Conservation (phyloP, 228 moss, liverwort and hornwort genomes). For the Sphagnum magellanicum region DNA sequence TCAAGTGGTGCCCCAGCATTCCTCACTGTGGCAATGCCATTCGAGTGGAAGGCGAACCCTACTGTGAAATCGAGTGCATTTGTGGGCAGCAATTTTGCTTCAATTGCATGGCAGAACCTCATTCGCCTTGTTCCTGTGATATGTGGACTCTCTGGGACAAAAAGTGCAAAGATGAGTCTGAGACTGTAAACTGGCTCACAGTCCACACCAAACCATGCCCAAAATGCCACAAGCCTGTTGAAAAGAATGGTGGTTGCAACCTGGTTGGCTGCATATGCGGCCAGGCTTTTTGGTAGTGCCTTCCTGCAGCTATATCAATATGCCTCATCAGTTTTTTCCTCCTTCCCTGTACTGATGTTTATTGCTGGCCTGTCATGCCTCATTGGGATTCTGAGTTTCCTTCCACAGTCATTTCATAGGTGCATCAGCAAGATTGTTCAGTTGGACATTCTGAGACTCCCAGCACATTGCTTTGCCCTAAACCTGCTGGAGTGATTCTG, state of each 20-base stretch:
- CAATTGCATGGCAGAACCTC: constrained; percentile 97
- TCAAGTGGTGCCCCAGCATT: constrained; percentile 98
- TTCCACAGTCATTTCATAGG: no score
- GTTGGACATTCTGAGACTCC: no score
- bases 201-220: constrained; percentile 98
- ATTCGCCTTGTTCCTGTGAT: constrained; percentile 94
- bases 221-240: constrained; percentile 95
- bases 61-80: constrained; percentile 93
- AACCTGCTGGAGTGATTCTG: no score
- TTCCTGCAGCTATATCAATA: neutral
- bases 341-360: no score
- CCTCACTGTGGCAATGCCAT: constrained; percentile 99
- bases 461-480: no score
- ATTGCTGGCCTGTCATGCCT: no score
- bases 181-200: constrained; percentile 97
- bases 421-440: no score
- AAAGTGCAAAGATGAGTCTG: constrained; percentile 98
- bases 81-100: constrained; percentile 97
- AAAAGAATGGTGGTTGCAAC: constrained; percentile 98
- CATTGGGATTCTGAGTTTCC: no score
- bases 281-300: constrained; percentile 86
- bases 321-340: no score
- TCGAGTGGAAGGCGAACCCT: constrained; percentile 92
- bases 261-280: constrained; percentile 95
- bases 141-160: constrained; percentile 99